Base-by-base conservation (phyloP, 1,139 yeast genomes). In the Sugiyamaella sp. region DNA sequence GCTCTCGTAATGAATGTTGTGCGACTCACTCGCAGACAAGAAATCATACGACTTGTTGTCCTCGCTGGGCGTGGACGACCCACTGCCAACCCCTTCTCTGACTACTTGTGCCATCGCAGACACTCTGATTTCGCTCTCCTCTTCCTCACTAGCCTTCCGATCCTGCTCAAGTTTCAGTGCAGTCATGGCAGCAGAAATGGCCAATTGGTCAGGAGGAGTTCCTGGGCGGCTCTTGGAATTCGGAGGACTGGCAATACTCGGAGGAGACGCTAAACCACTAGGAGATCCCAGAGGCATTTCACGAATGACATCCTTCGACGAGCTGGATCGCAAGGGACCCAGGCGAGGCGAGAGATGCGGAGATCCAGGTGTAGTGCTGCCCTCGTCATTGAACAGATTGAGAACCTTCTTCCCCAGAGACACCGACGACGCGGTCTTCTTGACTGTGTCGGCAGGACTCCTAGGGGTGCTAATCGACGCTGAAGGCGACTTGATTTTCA, bases 21-120 rank as follows among this genome's bases (percentile, higher is more conserved):
- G 27, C 1, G 55, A 54, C 37, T 58, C 61, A 25, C 59, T 55
- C 8, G 55, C 41, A 9, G 56, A 53, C 19, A 57, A 35, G 19
- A 56, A 52, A 29, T 57, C 60, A 39, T 57, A 56, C 19, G 35
- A 39, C 39, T 43, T 43, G 14, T 47, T 45, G 20, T 53, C 52
- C 27, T 50, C 50, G 32, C 57, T 54, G 10, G 48, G 42, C 20
- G 42, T 42, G 8, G 45, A 54, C 22, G 58, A 54, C 1, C 57
- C 57, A 22, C 44, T 41, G 5, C 52, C 55, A 8, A 57, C 61
- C 41, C 51, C 55, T 16, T 59, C 48, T 41, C 56, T 47, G 17
- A 44, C 32, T 14, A 33, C 41, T 6, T 24, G 40, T 6, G 41
- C 48, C 5, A 44, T 17, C 5, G 48, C 17, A 12, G 45, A 33